Percentiles rank a stretch among this genome's conserved stretches.
Conservation (phyloP, 2,329 filamentous ascomycete species). For the Akanthomyces dipterigenus region DNA sequence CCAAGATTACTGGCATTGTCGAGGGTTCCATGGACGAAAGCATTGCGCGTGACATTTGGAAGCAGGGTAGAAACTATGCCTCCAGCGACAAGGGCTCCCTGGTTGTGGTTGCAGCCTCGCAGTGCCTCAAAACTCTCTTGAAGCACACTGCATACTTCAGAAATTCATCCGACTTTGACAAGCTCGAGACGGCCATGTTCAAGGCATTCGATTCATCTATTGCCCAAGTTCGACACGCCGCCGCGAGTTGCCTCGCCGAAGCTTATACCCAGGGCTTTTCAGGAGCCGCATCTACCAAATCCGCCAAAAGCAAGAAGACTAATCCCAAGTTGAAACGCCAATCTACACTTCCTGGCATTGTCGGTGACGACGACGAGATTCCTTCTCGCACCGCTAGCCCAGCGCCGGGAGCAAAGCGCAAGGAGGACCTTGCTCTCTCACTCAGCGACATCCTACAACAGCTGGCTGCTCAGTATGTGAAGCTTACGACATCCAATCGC, state of each 20-base stretch:
- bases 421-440: slow-evolving; percentile 65
- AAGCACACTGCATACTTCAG: slow-evolving; percentile 75
- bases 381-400: slow-evolving; percentile 65
- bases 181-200: slow-evolving; percentile 72
- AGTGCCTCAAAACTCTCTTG: slow-evolving; percentile 68
- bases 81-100: slow-evolving; percentile 75
- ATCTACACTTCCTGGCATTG: slow-evolving; percentile 49
- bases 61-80: slow-evolving; percentile 72
- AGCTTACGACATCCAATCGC: slow-evolving; percentile 70
- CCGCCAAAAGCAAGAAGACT: slow-evolving; percentile 61
- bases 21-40: slow-evolving; percentile 73
- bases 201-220: slow-evolving; percentile 79
- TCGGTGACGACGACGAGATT: slow-evolving; percentile 68
- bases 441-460: slow-evolving; percentile 72
- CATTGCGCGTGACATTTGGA: slow-evolving; percentile 87
- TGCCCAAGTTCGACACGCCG: slow-evolving; percentile 71
- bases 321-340: slow-evolving; percentile 55
- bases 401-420: slow-evolving; percentile 60
- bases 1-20: slow-evolving; percentile 71
- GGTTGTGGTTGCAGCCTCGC: slow-evolving; percentile 71
- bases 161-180: slow-evolving; percentile 85
- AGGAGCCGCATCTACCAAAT: slow-evolving; percentile 40
- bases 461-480: slow-evolving; percentile 74
- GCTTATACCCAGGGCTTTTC: slow-evolving; percentile 72
- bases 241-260: slow-evolving; percentile 76